phyloP scores from a whole-genome alignment of 164 flowering plant species.

The Nymphaea thermarum region DNA sequence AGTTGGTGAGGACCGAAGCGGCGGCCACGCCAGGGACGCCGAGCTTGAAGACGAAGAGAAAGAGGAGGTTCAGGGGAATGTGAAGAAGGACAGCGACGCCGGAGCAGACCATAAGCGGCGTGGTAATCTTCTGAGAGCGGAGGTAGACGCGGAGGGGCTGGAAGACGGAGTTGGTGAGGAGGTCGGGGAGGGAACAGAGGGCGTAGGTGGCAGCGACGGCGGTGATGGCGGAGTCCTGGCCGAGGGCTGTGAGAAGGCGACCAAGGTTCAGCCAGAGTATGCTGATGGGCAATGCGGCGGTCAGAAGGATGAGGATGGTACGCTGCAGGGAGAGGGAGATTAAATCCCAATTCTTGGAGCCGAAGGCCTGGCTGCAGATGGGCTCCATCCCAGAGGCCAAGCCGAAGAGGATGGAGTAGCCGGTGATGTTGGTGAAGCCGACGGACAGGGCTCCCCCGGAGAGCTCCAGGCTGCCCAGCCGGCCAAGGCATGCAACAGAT shows the following conservation, averaged over 20 bases:
- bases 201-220: constrained; percentile 75
- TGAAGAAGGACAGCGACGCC: constrained; percentile 60
- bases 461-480: constrained; percentile 76
- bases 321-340: constrained; percentile 53
- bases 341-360: constrained; percentile 57
- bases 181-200: constrained; percentile 72
- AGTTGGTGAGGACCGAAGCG: constrained; percentile 73
- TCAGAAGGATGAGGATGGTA: constrained; percentile 49
- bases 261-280: constrained; percentile 66
- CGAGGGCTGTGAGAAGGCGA: constrained; percentile 51
- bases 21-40: constrained; percentile 81
- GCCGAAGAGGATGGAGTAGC: constrained; percentile 83
- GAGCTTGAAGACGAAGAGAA: constrained; percentile 39
- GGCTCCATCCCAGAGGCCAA: constrained; percentile 92
- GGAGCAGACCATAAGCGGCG: constrained; percentile 86
- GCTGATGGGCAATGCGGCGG: constrained; percentile 58
- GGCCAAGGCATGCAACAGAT: constrained; percentile 73
- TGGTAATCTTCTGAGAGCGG: constrained; percentile 67
- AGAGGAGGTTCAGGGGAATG: constrained; percentile 52
- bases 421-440: constrained; percentile 92
- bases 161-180: constrained; percentile 59
- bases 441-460: constrained; percentile 94
- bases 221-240: constrained; percentile 71
- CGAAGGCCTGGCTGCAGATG: constrained; percentile 82
- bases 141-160: constrained; percentile 79